Evolutionary conservation across 2,329 filamentous ascomycete species (phyloP).

Genomic region (Chaetomiaceae sp.): DNA sequence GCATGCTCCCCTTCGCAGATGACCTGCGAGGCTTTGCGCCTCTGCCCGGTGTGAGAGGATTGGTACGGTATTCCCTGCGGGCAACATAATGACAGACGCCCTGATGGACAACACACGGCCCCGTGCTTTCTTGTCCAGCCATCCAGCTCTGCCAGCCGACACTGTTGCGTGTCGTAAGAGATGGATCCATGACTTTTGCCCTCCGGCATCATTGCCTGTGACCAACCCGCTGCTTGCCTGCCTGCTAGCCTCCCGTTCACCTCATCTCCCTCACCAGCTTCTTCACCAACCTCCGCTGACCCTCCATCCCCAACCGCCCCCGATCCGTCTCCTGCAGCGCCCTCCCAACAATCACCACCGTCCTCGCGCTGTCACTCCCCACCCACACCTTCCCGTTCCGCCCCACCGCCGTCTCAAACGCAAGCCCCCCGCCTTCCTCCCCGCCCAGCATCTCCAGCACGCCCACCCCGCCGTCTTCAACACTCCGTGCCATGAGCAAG

Average conservation of each 20-base stretch:
- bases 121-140: too few relatives aligned
- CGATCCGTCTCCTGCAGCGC: conserved; percentile 76
- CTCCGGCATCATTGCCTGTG: too few relatives aligned
- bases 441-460: conserved; percentile 74
- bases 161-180: too few relatives aligned
- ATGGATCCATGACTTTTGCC: too few relatives aligned
- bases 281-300: conserved; percentile 66
- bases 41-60: too few relatives aligned
- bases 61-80: too few relatives aligned
- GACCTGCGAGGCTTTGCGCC: too few relatives aligned
- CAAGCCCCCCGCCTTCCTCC: conserved; percentile 58
- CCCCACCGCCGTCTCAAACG: conserved; percentile 91
- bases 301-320: conserved; percentile 56
- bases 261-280: conserved; percentile 58
- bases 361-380: conserved; percentile 68
- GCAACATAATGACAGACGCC: not conserved
- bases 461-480: conserved; percentile 59
- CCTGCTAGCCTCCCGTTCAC: conserved; percentile 29
- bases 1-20: too few relatives aligned
- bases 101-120: too few relatives aligned
- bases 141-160: too few relatives aligned
- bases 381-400: conserved; percentile 93
- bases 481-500: conserved; percentile 61
- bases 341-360: conserved; percentile 71
- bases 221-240: not conserved